Conservation (phyloP, 306 rosid species). For the Hippophae tibetana region DNA sequence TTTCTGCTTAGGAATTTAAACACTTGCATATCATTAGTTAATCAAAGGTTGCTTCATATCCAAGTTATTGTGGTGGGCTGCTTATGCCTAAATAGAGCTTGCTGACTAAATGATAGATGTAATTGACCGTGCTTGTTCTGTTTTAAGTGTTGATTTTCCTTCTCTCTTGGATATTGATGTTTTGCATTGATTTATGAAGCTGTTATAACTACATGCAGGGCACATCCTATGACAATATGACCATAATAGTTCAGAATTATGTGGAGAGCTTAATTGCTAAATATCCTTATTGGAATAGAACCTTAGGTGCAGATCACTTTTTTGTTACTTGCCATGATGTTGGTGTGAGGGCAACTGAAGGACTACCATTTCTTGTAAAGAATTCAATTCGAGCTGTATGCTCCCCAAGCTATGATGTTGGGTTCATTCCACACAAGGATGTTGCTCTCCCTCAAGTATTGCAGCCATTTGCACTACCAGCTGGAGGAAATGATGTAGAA, state of each 20-base stretch:
- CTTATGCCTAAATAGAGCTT: not conserved
- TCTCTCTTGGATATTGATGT: constrained; percentile 5
- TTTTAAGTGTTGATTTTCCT: constrained; percentile 9
- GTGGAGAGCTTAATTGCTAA: constrained; percentile 81
- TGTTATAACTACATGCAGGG: constrained; percentile 46
- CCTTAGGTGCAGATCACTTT: constrained; percentile 93
- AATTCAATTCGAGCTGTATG: constrained; percentile 91
- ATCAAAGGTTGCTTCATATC: constrained; percentile 1
- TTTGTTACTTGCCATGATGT: constrained; percentile 98
- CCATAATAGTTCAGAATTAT: constrained; percentile 73
- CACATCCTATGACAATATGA: constrained; percentile 87
- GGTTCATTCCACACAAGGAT: constrained; percentile 95
- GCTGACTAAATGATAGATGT: not conserved
- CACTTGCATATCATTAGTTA: not conserved
- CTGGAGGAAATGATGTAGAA: constrained; percentile 85
- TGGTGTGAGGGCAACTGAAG: constrained; percentile 96
- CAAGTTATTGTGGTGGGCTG: not conserved
- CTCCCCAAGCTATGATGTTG: constrained; percentile 94
- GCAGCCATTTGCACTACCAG: constrained; percentile 95
- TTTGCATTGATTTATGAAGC: constrained; percentile 1
- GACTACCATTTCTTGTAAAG: constrained; percentile 75
- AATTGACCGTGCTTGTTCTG: not conserved
- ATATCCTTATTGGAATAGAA: constrained; percentile 98
- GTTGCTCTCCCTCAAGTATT: constrained; percentile 93
- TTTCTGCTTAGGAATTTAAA: not conserved